Evolutionary conservation across 129 eudicot genomes (phyloP).

Genomic region (Glebionis coronaria): DNA sequence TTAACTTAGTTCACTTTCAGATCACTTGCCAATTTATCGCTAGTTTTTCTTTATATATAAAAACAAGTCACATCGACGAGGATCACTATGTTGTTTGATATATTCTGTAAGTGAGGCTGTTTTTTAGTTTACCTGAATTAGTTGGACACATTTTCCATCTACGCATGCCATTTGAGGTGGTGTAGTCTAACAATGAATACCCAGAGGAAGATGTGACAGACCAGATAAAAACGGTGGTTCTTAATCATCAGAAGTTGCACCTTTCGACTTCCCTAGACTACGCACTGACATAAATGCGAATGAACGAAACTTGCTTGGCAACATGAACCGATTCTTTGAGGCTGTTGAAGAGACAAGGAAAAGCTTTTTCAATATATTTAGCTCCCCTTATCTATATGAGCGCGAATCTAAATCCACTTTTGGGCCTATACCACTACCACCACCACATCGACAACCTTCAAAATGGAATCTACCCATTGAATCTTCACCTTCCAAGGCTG

Average conservation of each 20-base stretch:
- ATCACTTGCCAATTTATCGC: no score
- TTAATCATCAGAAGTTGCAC: conserved; percentile 31
- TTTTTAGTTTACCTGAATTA: not conserved
- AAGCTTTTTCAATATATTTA: conserved; percentile 51
- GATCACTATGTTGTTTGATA: no score
- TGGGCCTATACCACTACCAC: conserved; percentile 29
- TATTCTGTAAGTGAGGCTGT: not conserved
- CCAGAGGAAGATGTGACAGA: conserved; percentile 90
- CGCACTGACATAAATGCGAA: conserved; percentile 80
- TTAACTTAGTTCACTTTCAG: no score
- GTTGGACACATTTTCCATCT: not conserved
- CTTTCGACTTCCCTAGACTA: conserved; percentile 70
- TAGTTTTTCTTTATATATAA: conserved; percentile 54
- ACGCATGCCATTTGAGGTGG: conserved; percentile 76
- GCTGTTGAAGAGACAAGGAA: conserved; percentile 80
- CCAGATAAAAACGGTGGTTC: conserved; percentile 60
- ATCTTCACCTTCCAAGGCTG: conserved; percentile 23
- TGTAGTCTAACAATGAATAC: conserved; percentile 75
- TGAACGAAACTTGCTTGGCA: conserved; percentile 56
- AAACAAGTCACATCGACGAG: conserved; percentile 51
- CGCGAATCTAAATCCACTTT: conserved; percentile 40
- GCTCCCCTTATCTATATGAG: conserved; percentile 43
- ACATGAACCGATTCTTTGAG: conserved; percentile 60
- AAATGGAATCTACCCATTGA: conserved; percentile 45
- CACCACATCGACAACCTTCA: conserved; percentile 20